Evolutionary conservation across 108 stramenopile species (phyloP), one percentile per base, ranked within the genome.

Genomic region (Schizochytrium sp.): DNA sequence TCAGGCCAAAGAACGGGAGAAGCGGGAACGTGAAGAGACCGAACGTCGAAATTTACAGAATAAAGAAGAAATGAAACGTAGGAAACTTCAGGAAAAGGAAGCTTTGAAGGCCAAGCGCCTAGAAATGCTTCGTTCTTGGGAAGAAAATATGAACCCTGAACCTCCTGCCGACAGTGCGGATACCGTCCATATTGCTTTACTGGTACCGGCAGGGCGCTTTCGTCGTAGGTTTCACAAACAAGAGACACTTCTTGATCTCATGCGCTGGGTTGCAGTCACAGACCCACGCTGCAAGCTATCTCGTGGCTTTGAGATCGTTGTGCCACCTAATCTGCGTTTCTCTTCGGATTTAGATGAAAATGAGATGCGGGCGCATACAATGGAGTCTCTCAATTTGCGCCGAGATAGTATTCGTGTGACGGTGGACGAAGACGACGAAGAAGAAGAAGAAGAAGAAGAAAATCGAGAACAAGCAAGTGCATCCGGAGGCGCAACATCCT

Each of bases 181-280:
- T 8, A 44, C 64, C 15, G 28, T 69, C 28, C 64, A 69, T 15
- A 38, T 69, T 5, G 64, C 15, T 0, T 44, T 69, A 38, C 44
- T 69, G 64, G 64, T 69, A 8, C 64, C 64, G 40, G 64, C 64
- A 38, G 64, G 64, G 42, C 40, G 64, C 42, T 69, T 69, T 3
- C 40, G 44, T 38, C 64, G 64, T 69, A 69, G 64, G 10, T 69
- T 69, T 69, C 5, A 7, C 64, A 38, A 69, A 44, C 3, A 69
- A 8, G 15, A 38, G 42, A 69, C 64, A 10, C 28, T 69, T 38
- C 28, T 69, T 44, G 64, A 15, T 7, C 64, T 69, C 28, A 69
- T 69, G 64, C 64, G 64, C 64, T 69, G 64, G 64, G 64, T 69
- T 15, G 64, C 64, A 38, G 28, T 69, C 1, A 69, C 64, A 8